Percentiles rank a stretch among this genome's conserved stretches.
These are phyloP conservation scores for Hyaloperonospora arabidopsidis DNA, from an alignment of 352 stramenopile genomes.

Conservation along the genomic window DNA sequence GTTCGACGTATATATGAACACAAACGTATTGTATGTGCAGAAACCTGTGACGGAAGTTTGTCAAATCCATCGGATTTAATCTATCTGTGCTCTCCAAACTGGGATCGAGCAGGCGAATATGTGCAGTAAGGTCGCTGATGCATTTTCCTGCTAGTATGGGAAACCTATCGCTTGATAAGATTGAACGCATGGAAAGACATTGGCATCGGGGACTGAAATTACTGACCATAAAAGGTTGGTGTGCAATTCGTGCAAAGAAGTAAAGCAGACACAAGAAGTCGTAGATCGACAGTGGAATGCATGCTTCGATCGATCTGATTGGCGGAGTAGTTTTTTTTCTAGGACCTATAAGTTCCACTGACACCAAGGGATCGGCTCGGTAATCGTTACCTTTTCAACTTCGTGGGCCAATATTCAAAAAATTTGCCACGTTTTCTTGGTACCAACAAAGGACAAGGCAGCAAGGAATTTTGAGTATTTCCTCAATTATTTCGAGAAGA, in stretches of 20 bases:
- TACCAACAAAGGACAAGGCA: neutral
- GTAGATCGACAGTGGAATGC: conserved; percentile 9
- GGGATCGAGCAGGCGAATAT: too few species aligned
- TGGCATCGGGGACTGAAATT: neutral
- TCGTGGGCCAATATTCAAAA: neutral
- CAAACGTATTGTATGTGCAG: too few species aligned
- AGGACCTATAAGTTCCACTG: neutral
- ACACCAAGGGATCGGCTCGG: neutral
- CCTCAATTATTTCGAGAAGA: neutral
- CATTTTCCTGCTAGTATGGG: neutral
- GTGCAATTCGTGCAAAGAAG: neutral
- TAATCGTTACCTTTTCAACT: conserved; percentile 2
- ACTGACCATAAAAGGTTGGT: neutral
- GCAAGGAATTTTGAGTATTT: conserved; percentile 2
- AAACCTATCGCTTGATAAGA: neutral
- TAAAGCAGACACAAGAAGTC: conserved; percentile 1
- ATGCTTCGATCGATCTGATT: neutral
- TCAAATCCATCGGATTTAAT: too few species aligned
- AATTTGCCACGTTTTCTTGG: neutral
- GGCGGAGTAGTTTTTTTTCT: conserved; percentile 1
- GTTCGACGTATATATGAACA: too few species aligned
- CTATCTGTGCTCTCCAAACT: too few species aligned
- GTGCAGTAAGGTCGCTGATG: too few species aligned
- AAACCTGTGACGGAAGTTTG: too few species aligned
- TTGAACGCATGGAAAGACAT: neutral